phyloP scores from a whole-genome alignment of 106 monocot genomes.

The Gastrodia elata region DNA sequence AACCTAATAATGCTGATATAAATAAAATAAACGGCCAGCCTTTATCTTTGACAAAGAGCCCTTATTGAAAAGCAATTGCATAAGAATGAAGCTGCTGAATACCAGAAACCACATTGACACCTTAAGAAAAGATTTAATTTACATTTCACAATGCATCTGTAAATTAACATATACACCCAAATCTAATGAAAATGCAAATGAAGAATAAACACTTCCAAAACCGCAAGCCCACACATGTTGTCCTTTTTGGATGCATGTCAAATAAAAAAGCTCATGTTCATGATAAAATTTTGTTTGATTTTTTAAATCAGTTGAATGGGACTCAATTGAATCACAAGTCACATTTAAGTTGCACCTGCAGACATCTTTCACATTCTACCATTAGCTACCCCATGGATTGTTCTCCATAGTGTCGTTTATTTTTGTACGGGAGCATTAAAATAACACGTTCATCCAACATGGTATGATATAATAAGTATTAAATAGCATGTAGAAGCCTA shows the following conservation, averaged over 20 bases:
- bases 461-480: no score
- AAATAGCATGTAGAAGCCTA: no score
- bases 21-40: neutral
- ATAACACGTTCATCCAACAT: no score
- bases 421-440: no score
- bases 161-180: neutral
- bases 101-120: neutral
- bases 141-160: neutral
- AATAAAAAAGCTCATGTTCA: no score
- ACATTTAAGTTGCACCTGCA: neutral
- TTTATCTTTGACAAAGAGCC: neutral
- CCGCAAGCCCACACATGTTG: neutral
- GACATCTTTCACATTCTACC: no score
- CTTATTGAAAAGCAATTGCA: neutral
- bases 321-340: neutral
- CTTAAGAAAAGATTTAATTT: neutral
- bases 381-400: no score
- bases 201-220: no score
- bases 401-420: no score
- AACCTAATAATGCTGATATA: neutral
- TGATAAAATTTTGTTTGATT: neutral
- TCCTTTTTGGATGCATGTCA: neutral
- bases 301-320: neutral
- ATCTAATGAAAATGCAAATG: neutral
- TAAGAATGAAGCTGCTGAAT: neutral